Conservation (phyloP, 768 basidiomycete species). For the Scleroderma citrinum region DNA sequence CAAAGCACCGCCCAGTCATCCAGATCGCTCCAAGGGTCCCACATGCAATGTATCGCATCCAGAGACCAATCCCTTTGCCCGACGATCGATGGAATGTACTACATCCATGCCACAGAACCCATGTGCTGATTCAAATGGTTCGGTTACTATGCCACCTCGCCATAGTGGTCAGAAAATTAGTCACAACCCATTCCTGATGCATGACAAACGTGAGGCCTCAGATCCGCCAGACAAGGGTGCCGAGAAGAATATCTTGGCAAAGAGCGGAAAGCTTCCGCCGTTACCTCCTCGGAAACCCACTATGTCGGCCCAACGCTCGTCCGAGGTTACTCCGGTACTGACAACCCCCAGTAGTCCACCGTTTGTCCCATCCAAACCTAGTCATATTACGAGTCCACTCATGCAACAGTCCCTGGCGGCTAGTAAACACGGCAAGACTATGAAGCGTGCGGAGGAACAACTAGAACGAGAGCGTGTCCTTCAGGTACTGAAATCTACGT, state of each 20-base stretch:
- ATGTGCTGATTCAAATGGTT: constrained; percentile 5
- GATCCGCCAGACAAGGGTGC: background rate
- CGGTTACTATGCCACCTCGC: constrained; percentile 7
- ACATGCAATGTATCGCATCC: constrained; percentile 15
- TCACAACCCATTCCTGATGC: constrained; percentile 28
- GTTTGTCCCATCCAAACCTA: constrained; percentile 19
- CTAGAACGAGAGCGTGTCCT: constrained; percentile 66
- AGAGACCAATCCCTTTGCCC: constrained; percentile 27
- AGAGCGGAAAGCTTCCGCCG: constrained; percentile 22
- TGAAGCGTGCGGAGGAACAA: constrained; percentile 64
- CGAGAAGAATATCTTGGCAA: constrained; percentile 8
- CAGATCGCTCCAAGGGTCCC: constrained; percentile 20
- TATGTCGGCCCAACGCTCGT: constrained; percentile 15
- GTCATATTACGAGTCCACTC: constrained; percentile 55
- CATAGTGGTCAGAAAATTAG: constrained; percentile 14
- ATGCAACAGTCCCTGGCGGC: constrained; percentile 73
- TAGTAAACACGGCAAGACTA: constrained; percentile 60
- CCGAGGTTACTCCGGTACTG: constrained; percentile 10
- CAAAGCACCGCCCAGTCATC: constrained; percentile 23
- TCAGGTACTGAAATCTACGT: constrained; percentile 64
- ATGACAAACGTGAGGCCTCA: constrained; percentile 12
- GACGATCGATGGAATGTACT: constrained; percentile 16
- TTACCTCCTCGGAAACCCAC: constrained; percentile 34
- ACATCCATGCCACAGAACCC: background rate
- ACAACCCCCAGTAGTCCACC: constrained; percentile 9